Percentiles rank a stretch among this genome's conserved stretches.
Evolutionary conservation across 116 monocot genomes (phyloP).

Genomic region (Iris pallida): DNA sequence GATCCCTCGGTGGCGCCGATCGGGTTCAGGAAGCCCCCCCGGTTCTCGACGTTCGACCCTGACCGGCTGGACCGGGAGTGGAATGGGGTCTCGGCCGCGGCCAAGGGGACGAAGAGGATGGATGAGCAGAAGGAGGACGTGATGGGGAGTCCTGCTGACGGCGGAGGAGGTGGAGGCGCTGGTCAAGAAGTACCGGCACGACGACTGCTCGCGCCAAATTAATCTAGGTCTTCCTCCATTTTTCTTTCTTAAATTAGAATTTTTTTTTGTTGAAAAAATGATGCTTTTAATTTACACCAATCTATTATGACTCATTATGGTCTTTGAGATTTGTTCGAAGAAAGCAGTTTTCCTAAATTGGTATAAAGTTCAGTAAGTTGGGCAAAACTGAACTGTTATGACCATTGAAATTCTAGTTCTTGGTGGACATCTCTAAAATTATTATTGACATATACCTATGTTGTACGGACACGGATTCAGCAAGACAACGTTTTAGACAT

Average conservation of each 20-base stretch:
- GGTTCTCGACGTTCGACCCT: constrained; percentile 87
- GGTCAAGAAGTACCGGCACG: constrained; percentile 68
- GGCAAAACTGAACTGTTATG: too few species aligned
- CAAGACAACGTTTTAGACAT: too few species aligned
- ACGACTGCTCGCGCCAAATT: constrained; percentile 76
- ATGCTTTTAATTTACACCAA: too few species aligned
- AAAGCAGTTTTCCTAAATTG: too few species aligned
- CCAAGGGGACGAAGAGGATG: background rate
- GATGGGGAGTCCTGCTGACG: constrained; percentile 57
- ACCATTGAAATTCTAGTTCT: too few species aligned
- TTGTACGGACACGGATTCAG: too few species aligned
- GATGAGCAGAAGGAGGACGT: constrained; percentile 32
- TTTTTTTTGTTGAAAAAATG: too few species aligned
- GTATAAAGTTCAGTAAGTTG: too few species aligned
- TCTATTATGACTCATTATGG: too few species aligned
- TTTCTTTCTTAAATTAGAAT: background rate
- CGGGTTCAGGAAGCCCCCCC: constrained; percentile 74
- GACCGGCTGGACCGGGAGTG: constrained; percentile 74
- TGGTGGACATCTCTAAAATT: too few species aligned
- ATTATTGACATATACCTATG: too few species aligned
- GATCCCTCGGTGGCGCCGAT: constrained; percentile 43
- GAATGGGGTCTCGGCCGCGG: constrained; percentile 55
- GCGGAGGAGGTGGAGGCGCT: constrained; percentile 61
- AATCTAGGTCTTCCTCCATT: constrained; percentile 49
- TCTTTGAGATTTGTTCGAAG: too few species aligned